Percentiles rank a stretch among this genome's conserved stretches.
phyloP scores from a whole-genome alignment of 192 early-diverging fungal genomes.

The Pecoramyces ruminantium region DNA sequence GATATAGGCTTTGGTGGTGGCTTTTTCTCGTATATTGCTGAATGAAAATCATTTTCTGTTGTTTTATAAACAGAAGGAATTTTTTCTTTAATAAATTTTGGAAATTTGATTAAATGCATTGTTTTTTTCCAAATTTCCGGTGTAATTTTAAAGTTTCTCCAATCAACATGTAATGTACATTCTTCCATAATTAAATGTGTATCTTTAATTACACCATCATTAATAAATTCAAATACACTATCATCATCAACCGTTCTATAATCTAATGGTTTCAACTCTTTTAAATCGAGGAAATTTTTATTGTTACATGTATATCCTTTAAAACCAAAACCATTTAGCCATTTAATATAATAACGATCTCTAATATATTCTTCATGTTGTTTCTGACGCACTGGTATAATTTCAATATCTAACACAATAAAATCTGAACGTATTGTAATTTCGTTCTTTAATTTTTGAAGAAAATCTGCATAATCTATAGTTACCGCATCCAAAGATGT shows the following conservation, averaged over 20 bases:
- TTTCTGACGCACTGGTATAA: background rate
- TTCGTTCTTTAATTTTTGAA: background rate
- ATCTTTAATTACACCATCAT: background rate
- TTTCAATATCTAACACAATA: background rate
- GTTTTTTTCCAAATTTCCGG: background rate
- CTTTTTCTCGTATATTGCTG: background rate
- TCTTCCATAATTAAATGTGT: background rate
- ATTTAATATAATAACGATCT: background rate
- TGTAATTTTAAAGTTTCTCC: background rate
- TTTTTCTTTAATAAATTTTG: background rate
- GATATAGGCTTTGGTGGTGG: background rate
- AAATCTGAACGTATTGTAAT: background rate
- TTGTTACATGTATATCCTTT: too few species aligned
- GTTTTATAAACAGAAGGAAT: background rate
- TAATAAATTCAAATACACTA: background rate
- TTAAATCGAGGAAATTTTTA: background rate
- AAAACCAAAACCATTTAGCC: background rate
- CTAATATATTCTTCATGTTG: background rate
- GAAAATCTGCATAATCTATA: background rate
- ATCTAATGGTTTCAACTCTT: background rate
- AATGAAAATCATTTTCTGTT: background rate
- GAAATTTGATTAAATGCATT: background rate
- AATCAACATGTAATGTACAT: background rate
- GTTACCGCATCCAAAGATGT: background rate
- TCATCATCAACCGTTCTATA: background rate